phyloP scores from a whole-genome alignment of 176 grass and related monocot species.

The barley (Hordeum vulgare) region DNA sequence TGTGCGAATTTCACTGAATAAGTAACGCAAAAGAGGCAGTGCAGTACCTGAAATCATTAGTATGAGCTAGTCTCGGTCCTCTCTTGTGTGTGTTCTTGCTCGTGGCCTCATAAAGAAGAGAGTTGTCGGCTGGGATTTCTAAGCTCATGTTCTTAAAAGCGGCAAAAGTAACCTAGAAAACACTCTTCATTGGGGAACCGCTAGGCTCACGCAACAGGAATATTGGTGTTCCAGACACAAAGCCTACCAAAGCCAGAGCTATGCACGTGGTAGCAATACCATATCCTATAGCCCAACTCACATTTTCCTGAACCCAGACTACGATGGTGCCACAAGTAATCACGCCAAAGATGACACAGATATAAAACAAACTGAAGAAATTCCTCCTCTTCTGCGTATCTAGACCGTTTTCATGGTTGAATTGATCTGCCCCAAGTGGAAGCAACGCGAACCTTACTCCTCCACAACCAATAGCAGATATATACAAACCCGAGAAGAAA shows the following conservation, averaged over 20 bases:
- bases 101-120: constrained; percentile 43
- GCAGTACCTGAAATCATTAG: constrained; percentile 53
- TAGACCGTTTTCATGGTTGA: constrained; percentile 17
- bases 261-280: constrained; percentile 39
- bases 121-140: constrained; percentile 32
- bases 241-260: constrained; percentile 30
- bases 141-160: constrained; percentile 42
- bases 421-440: constrained; percentile 61
- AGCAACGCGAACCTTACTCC: constrained; percentile 50
- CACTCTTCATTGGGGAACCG: constrained; percentile 46
- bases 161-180: constrained; percentile 42
- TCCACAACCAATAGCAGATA: constrained; percentile 53
- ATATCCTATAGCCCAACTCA: constrained; percentile 57
- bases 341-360: constrained; percentile 49
- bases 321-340: constrained; percentile 50
- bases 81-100: constrained; percentile 8
- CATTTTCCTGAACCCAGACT: constrained; percentile 61
- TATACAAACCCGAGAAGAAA: constrained; percentile 63
- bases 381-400: constrained; percentile 36
- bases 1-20: neutral
- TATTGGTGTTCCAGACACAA: constrained; percentile 41
- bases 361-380: constrained; percentile 56
- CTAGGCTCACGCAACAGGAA: constrained; percentile 14
- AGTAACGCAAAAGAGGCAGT: neutral
- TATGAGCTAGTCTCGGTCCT: constrained; percentile 32